phyloP scores from a whole-genome alignment of 2,329 filamentous ascomycete species.

The Botryotinia calthae region DNA sequence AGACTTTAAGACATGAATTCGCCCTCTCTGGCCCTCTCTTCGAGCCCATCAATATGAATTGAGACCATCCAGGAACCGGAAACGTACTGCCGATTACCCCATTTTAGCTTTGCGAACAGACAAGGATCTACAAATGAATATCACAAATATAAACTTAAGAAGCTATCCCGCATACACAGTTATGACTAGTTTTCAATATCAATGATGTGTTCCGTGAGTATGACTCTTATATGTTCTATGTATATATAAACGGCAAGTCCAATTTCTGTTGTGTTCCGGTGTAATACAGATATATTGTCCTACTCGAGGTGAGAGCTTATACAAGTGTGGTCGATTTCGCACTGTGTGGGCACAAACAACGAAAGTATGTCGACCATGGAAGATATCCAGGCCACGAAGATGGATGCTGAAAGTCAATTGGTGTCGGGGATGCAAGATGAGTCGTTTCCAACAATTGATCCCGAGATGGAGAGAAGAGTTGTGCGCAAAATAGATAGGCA shows the following conservation, averaged over 20 bases:
- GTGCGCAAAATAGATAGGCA: constrained; percentile 57
- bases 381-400: background rate
- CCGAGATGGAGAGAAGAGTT: constrained; percentile 47
- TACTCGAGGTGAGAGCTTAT: background rate
- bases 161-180: background rate
- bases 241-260: background rate
- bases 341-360: background rate
- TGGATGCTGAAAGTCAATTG: constrained; percentile 5
- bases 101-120: background rate
- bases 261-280: background rate
- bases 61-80: background rate
- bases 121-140: background rate
- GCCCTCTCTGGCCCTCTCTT: background rate
- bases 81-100: background rate
- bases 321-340: background rate
- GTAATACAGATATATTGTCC: background rate
- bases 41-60: background rate
- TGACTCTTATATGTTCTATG: background rate
- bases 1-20: background rate
- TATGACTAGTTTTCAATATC: background rate
- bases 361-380: background rate
- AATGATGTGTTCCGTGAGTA: background rate
- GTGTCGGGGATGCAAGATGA: background rate
- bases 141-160: background rate
- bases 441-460: constrained; percentile 1